Evolutionary conservation across 129 eudicot species (phyloP), one percentile per base, ranked within the genome.

Genomic region (Tagetes erecta): DNA sequence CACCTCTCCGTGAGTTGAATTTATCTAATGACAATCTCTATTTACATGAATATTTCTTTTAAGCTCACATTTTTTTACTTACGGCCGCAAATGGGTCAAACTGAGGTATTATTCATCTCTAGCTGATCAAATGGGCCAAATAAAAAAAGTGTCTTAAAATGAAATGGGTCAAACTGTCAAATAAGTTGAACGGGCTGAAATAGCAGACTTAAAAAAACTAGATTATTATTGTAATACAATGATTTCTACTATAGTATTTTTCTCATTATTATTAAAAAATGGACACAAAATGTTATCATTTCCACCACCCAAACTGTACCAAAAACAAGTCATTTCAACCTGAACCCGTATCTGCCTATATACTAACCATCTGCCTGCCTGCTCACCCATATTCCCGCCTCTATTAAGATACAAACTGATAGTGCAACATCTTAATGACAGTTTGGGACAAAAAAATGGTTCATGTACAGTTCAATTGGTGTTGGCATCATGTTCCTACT

Each of bases 401-500:
- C 35, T 70, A 51, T 70, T 30, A 39, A 6, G n/a, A 68, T 78
- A 27, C 36, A 47, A 38, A 40, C 72, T 82, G 6, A 64, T 30
- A 3, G 53, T 40, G 53, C 62, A 37, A 37, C 13, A 45, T 8
- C 3, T 73, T 83, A 51, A 12, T 86, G 81, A 37, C 77, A 94
- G 99, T 94, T 84, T 94, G 99, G 99, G 97, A 94, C 83, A 94
- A 94, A 86, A 94, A 94, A 89, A 94, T 91, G 99, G 96, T 91
- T 73, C 97, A 91, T 71, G 83, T 86, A 6, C 91, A 94, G 74
- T 94, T 91, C 80, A 91, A 94, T 78, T 94, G 99, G 97, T 88
- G 83, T 75, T 94, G 97, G 96, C 81, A 80, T 82, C 99, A 94
- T 64, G 97, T 94, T 68, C 97, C 99, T 42, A 94, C 99, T 2